A percentile compares a stretch with the other conserved stretches of the same genome.
Conservation (phyloP, 139 green algal genomes). For the Dunaliella sp. region DNA sequence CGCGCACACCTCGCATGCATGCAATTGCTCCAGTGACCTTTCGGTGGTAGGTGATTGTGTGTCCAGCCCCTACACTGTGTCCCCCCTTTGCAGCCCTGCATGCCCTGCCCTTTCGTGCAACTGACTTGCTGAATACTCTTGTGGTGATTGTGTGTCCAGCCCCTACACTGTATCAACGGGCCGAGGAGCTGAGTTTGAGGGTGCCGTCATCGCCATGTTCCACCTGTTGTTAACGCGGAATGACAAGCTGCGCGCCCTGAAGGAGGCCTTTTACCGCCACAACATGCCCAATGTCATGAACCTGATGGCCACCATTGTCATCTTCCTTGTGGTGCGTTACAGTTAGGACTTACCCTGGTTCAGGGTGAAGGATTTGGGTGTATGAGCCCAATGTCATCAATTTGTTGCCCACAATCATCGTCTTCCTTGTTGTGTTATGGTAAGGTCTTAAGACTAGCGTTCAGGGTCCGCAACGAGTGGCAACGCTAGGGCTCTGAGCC, state of each 20-base stretch:
- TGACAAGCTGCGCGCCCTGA: slow-evolving; percentile 91
- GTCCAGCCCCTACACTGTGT: slow-evolving; percentile 74
- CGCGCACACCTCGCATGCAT: no score
- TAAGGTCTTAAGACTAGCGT: no score
- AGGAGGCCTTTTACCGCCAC: slow-evolving; percentile 98
- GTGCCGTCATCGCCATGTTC: slow-evolving; percentile 95
- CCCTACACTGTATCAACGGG: slow-evolving; percentile 80
- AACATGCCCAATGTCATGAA: slow-evolving; percentile 98
- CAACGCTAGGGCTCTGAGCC: neutral
- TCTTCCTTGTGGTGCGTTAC: slow-evolving; percentile 90
- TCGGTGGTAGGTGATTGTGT: no score
- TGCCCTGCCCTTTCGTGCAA: no score
- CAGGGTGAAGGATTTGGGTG: neutral
- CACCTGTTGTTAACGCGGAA: slow-evolving; percentile 91
- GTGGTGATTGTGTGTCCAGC: no score
- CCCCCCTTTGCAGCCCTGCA: no score
- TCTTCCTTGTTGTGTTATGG: no score
- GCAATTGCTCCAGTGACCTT: no score
- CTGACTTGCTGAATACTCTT: no score
- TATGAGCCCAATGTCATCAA: neutral
- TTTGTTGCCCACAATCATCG: neutral
- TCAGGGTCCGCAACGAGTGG: no score
- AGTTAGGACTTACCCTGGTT: neutral
- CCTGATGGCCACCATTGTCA: slow-evolving; percentile 91
- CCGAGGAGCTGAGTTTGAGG: slow-evolving; percentile 95